Evolutionary conservation across 176 grass and related monocot genomes (phyloP), one percentile per base, ranked within the genome.

Genomic region (Puccinellia tenuiflora): DNA sequence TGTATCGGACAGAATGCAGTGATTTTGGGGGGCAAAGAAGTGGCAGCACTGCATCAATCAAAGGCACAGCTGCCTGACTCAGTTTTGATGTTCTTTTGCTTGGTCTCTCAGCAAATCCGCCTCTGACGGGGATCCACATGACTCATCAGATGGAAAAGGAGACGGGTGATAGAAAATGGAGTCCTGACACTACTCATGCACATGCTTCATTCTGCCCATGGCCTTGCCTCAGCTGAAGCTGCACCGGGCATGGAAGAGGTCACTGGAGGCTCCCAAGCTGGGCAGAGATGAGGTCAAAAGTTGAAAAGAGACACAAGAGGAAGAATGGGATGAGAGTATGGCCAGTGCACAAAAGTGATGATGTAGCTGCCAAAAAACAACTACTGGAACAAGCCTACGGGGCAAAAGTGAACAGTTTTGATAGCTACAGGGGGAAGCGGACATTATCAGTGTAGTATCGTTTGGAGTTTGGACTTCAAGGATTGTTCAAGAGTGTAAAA

Each of bases 201-300:
- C 68, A 16, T 68, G 22, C 68, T 46, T 40, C 40, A 72, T 72
- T 45, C 68, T 28, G 40, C 68, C 22, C 22, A 7, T 46, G 22
- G n/a, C 68, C n/a, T 72, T 14, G 2, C 68, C 68, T 72, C 68
- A 72, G 67, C 38, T 70, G 67, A 68, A 42, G 67, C 37, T 69
- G 35, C n/a, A 29, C 26, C 25, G 15, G 57, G n/a, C 13, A 69
- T 69, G 67, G 37, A 69, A 42, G 67, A 69, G 37, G 37, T 69
- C n/a, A 40, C 67, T 37, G 14, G 67, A 69, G 37, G 66, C 66
- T 24, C 66, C 37, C 37, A 42, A 12, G 37, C 66, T 69, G 22
- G 66, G 64, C 35, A 68, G 64, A 39, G 64, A 68, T 15, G 29
- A 64, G 66, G 66, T 42, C 66, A 69, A 69, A 69, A 42, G 37